Evolutionary conservation across 2,329 filamentous ascomycete species (phyloP).

Genomic region (Alternaria sp.): DNA sequence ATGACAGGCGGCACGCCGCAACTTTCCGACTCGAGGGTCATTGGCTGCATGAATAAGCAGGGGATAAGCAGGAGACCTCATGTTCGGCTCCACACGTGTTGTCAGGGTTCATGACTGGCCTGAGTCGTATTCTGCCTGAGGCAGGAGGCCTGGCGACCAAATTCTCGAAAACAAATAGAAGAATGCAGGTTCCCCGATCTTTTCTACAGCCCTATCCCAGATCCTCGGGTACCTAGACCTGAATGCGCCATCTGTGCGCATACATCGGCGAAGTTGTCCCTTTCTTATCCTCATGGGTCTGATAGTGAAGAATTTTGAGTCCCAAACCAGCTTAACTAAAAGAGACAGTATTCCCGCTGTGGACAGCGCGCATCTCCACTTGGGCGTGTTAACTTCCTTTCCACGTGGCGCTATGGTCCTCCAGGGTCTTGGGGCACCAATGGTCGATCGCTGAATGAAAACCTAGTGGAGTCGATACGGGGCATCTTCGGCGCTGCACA

Average conservation of each 20-base stretch:
- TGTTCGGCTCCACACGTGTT: constrained; percentile 4
- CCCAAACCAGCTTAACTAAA: not conserved
- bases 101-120: not conserved
- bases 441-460: not conserved
- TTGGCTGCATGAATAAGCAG: not conserved
- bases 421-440: not conserved
- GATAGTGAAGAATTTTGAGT: not conserved
- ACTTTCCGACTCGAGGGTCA: not conserved
- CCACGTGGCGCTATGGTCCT: constrained; percentile 3
- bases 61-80: not conserved
- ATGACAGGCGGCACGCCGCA: not conserved
- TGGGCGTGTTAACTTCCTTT: not conserved
- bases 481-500: not conserved
- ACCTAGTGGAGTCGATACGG: not conserved
- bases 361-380: constrained; percentile 1
- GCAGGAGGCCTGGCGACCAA: not conserved
- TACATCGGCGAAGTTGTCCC: not conserved
- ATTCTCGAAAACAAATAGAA: not conserved
- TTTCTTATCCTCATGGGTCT: not conserved
- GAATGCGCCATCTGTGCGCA: not conserved
- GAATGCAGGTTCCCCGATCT: not conserved
- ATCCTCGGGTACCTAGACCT: not conserved
- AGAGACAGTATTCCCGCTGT: not conserved
- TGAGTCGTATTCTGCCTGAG: not conserved
- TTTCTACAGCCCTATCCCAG: not conserved